Evolutionary conservation across 495 filamentous ascomycete species (phyloP).

Genomic region (Podospora anserina): DNA sequence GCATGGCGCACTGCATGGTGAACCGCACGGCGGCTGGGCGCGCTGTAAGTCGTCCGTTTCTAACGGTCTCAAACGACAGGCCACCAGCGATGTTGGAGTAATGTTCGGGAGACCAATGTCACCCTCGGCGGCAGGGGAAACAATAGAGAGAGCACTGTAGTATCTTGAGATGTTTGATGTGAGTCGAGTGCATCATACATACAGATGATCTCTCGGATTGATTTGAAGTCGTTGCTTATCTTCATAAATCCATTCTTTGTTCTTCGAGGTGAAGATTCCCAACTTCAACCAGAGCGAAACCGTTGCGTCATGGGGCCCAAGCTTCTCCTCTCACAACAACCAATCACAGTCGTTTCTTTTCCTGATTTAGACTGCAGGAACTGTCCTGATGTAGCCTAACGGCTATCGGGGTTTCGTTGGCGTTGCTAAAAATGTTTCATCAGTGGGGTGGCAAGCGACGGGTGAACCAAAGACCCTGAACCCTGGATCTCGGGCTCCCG

Average conservation of each 20-base stretch:
- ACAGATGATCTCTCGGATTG: not conserved
- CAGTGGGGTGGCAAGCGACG: not conserved
- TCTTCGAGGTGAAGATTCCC: not conserved
- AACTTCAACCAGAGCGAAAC: not conserved
- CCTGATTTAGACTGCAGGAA: not conserved
- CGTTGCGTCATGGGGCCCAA: not conserved
- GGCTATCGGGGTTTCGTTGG: not conserved
- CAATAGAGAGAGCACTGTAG: not conserved
- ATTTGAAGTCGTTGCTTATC: not conserved
- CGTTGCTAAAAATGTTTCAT: conserved; percentile 2
- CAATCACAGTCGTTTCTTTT: not conserved
- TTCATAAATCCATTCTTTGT: not conserved
- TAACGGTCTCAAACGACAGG: not conserved
- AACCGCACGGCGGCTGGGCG: conserved; percentile 1
- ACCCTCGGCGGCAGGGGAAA: conserved; percentile 5
- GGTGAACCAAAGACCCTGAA: not conserved
- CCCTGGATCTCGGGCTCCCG: not conserved
- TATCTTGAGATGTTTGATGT: not conserved
- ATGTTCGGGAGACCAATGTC: not conserved
- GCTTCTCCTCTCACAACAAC: not conserved
- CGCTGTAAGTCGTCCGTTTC: not conserved
- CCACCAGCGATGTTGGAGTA: not conserved
- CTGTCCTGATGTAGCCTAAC: not conserved
- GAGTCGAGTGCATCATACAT: not conserved
- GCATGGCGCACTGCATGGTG: not conserved